Evolutionary conservation across 768 basidiomycete species (phyloP).

Genomic region (Mycena vitilis): DNA sequence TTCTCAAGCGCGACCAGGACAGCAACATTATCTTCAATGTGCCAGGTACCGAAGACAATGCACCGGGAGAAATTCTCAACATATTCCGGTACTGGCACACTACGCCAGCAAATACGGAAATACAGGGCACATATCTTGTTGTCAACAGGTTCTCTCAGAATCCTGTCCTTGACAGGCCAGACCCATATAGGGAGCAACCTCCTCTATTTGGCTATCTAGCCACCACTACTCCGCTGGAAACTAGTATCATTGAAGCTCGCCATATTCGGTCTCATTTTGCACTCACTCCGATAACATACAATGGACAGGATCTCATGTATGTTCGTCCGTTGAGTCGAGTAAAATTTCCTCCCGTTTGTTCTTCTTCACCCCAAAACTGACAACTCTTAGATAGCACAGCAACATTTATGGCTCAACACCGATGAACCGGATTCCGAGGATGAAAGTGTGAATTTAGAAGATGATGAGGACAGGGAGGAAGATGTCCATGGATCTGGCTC

Average conservation of each 20-base stretch:
- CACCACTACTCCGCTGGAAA: not conserved
- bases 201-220: not conserved
- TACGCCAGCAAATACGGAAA: not conserved
- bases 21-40: slow-evolving; percentile 17
- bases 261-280: not conserved
- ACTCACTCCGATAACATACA: not conserved
- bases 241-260: not conserved
- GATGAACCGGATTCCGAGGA: not conserved
- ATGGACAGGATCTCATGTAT: not conserved
- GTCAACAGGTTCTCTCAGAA: not conserved
- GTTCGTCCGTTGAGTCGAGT: not conserved
- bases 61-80: not conserved
- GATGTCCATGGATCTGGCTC: not conserved
- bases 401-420: not conserved
- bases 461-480: not conserved
- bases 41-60: not conserved
- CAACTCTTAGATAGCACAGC: not conserved
- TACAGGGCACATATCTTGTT: not conserved
- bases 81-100: slow-evolving; percentile 9
- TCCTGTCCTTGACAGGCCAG: not conserved
- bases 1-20: slow-evolving; percentile 4
- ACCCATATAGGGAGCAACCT: not conserved
- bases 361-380: not conserved
- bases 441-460: not conserved
- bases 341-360: not conserved